phyloP scores from a whole-genome alignment of 225 moss, liverwort and hornwort species.

The Polytrichum formosum region DNA sequence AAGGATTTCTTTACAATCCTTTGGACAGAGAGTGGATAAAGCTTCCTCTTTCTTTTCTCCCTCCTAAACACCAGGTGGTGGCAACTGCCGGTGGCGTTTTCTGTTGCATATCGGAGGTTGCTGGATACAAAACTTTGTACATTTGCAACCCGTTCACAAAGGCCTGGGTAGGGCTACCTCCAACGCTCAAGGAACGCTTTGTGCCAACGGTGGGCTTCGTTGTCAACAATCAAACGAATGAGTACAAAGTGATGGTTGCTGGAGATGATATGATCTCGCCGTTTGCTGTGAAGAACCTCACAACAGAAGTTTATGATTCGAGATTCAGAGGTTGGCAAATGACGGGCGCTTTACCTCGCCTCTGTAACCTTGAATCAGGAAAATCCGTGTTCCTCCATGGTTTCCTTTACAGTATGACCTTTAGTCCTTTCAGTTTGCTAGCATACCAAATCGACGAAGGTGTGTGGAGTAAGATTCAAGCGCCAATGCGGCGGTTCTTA shows the following conservation, averaged over 20 bases:
- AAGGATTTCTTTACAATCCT: slow-evolving; percentile 18
- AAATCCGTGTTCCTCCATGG: slow-evolving; percentile 12
- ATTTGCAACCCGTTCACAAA: slow-evolving; percentile 28
- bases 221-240: slow-evolving; percentile 7
- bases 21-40: slow-evolving; percentile 15
- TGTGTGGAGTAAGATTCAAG: slow-evolving; percentile 18
- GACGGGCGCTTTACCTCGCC: slow-evolving; percentile 6
- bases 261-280: slow-evolving; percentile 23
- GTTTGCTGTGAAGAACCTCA: slow-evolving; percentile 22
- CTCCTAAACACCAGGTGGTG: slow-evolving; percentile 8
- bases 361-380: slow-evolving; percentile 16
- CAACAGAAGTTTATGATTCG: slow-evolving; percentile 31
- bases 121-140: slow-evolving; percentile 13
- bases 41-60: slow-evolving; percentile 23
- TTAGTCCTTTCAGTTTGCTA: slow-evolving; percentile 22
- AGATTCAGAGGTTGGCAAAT: slow-evolving; percentile 15
- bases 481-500: slow-evolving; percentile 12
- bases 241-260: slow-evolving; percentile 28
- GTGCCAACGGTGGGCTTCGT: slow-evolving; percentile 17
- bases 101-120: slow-evolving; percentile 14
- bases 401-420: slow-evolving; percentile 16
- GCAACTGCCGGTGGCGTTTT: slow-evolving; percentile 26
- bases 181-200: slow-evolving; percentile 21
- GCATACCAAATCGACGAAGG: slow-evolving; percentile 11
- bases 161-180: slow-evolving; percentile 24